Evolutionary conservation across 2,329 filamentous ascomycete genomes (phyloP).

Genomic region (Epichloe festucae): DNA sequence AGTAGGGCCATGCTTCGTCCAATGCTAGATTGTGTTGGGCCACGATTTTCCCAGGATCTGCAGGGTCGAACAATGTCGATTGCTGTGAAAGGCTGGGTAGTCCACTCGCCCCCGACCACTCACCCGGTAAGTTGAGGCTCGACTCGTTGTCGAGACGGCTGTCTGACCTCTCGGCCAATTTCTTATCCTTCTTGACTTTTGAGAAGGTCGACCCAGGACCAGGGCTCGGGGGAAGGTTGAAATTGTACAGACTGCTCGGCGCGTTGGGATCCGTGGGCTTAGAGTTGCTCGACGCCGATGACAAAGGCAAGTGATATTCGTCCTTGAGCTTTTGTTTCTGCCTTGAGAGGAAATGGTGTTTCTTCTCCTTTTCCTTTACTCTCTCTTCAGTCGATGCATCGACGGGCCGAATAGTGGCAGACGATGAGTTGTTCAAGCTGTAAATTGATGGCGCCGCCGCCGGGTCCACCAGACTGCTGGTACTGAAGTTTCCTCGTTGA

Average conservation of each 20-base stretch:
- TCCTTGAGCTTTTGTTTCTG: slow-evolving; percentile 71
- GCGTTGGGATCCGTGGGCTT: slow-evolving; percentile 62
- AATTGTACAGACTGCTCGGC: slow-evolving; percentile 66
- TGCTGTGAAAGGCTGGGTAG: slow-evolving; percentile 31
- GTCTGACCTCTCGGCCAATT: slow-evolving; percentile 53
- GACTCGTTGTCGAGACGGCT: slow-evolving; percentile 40
- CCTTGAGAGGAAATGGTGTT: slow-evolving; percentile 66
- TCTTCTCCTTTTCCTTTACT: slow-evolving; percentile 50
- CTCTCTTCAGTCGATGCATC: slow-evolving; percentile 38
- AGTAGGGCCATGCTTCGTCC: slow-evolving; percentile 72
- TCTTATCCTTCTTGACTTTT: slow-evolving; percentile 80
- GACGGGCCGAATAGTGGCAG: slow-evolving; percentile 58
- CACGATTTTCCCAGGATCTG: slow-evolving; percentile 39
- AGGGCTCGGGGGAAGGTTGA: slow-evolving; percentile 64
- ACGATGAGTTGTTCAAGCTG: slow-evolving; percentile 61
- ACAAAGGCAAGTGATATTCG: slow-evolving; percentile 59
- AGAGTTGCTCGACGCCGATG: slow-evolving; percentile 65
- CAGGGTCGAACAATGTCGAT: slow-evolving; percentile 36
- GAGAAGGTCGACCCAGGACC: slow-evolving; percentile 56
- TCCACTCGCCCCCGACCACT: slow-evolving; percentile 43
- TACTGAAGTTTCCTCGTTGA: slow-evolving; percentile 56
- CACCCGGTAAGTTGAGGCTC: slow-evolving; percentile 23
- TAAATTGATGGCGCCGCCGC: slow-evolving; percentile 50
- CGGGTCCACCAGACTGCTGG: slow-evolving; percentile 55
- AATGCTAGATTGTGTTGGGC: slow-evolving; percentile 56